Conservation (phyloP, 106 monocot genomes). For the Phalaenopsis aphrodite region DNA sequence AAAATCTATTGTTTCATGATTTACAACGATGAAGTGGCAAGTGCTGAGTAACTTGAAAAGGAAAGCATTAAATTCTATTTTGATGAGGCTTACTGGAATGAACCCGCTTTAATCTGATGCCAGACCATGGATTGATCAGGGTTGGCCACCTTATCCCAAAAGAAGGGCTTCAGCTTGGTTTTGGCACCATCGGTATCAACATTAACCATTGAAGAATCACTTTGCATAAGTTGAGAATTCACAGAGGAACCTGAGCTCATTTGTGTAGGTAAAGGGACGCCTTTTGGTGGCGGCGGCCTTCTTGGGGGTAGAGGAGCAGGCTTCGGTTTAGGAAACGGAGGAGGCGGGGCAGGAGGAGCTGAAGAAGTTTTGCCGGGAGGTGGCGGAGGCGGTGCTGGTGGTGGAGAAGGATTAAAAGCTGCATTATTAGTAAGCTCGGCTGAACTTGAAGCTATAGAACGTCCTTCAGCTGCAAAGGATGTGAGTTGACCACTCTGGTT, state of each 20-base stretch:
- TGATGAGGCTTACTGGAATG: conserved; percentile 51
- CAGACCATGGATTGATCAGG: conserved; percentile 75
- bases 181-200: conserved; percentile 23
- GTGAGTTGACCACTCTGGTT: conserved; percentile 7
- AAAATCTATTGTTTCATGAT: not conserved
- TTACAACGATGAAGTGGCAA: not conserved
- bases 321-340: conserved; percentile 8
- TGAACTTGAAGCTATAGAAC: conserved; percentile 4
- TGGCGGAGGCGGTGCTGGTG: conserved; percentile 25
- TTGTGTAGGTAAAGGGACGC: conserved; percentile 12
- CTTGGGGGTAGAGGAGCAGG: conserved; percentile 12
- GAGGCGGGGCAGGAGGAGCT: conserved; percentile 15
- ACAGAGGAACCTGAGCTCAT: not conserved
- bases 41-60: not conserved
- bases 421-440: conserved; percentile 8
- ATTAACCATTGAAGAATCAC: conserved; percentile 14
- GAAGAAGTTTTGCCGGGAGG: conserved; percentile 10
- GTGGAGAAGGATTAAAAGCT: not conserved
- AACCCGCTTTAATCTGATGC: conserved; percentile 59
- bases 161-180: conserved; percentile 64
- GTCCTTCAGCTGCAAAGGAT: conserved; percentile 14
- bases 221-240: conserved; percentile 15
- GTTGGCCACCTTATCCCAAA: conserved; percentile 72
- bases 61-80: conserved; percentile 2
- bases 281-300: conserved; percentile 8